Conservation (phyloP, 1,284 basidiomycete species). For the Vanrija sp. region DNA sequence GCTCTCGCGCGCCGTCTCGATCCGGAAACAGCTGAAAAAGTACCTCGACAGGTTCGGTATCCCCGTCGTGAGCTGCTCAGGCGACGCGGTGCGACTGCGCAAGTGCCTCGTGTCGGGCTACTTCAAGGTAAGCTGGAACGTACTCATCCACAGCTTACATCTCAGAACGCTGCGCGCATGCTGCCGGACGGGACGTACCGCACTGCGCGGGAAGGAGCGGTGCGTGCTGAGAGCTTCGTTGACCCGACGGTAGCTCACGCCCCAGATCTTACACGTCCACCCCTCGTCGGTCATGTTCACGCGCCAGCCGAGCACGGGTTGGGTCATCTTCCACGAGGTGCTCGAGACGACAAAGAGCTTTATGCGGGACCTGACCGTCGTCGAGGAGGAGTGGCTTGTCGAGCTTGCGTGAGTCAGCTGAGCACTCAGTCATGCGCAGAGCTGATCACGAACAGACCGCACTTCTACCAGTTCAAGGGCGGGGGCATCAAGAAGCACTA, state of each 20-base stretch:
- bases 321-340: constrained; percentile 94
- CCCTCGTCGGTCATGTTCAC: constrained; percentile 94
- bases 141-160: constrained; percentile 1
- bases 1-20: constrained; percentile 84
- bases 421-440: neutral
- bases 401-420: constrained; percentile 49
- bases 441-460: constrained; percentile 27
- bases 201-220: constrained; percentile 74
- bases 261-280: constrained; percentile 77
- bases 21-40: constrained; percentile 85
- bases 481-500: constrained; percentile 42
- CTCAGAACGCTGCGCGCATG: constrained; percentile 77
- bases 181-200: constrained; percentile 83
- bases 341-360: constrained; percentile 86
- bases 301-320: constrained; percentile 78
- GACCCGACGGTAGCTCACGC: neutral
- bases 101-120: constrained; percentile 86
- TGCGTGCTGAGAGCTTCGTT: constrained; percentile 46
- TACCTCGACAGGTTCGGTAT: constrained; percentile 84
- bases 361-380: constrained; percentile 56
- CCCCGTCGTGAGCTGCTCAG: constrained; percentile 73
- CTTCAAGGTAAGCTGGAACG: constrained; percentile 57
- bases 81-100: constrained; percentile 71
- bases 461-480: constrained; percentile 46
- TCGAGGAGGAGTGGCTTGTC: constrained; percentile 55